Evolutionary conservation across 2,329 filamentous ascomycete species (phyloP).

Genomic region (Westerdykella ornata): DNA sequence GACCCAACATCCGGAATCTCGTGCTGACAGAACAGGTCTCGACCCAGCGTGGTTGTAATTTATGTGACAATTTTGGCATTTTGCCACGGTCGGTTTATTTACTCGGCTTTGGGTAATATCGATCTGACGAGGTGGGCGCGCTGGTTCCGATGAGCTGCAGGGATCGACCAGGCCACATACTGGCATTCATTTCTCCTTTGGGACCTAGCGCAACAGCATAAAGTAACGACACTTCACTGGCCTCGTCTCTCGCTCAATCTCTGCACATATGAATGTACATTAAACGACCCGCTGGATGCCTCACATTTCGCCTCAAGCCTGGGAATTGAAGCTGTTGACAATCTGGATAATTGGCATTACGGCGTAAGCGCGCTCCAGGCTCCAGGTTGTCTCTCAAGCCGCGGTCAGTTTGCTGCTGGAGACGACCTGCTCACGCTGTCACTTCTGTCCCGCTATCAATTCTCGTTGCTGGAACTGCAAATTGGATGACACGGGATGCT

Average conservation of each 20-base stretch:
- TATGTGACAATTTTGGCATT: constrained; percentile 18
- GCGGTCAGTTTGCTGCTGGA: constrained; percentile 29
- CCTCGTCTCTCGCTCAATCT: constrained; percentile 12
- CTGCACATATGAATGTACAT: constrained; percentile 19
- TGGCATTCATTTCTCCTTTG: constrained; percentile 9
- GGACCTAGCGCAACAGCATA: constrained; percentile 9
- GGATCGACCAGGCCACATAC: constrained; percentile 14
- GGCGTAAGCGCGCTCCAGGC: constrained; percentile 25
- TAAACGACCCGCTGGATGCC: constrained; percentile 10
- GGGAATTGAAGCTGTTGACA: constrained; percentile 8
- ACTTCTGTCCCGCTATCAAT: constrained; percentile 32
- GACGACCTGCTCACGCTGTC: constrained; percentile 43
- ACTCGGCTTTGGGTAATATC: constrained; percentile 23
- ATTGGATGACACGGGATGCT: constrained; percentile 8
- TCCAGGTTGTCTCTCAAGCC: constrained; percentile 14
- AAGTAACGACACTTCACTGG: constrained; percentile 12
- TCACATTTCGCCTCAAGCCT: constrained; percentile 14
- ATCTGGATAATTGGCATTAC: constrained; percentile 26
- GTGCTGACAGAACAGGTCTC: constrained; percentile 33
- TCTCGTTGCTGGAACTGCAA: constrained; percentile 23
- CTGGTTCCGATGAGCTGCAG: constrained; percentile 19
- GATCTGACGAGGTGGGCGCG: constrained; percentile 14
- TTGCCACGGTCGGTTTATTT: constrained; percentile 24
- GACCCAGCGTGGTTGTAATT: constrained; percentile 26
- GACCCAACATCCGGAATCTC: constrained; percentile 16